Evolutionary conservation across 2,329 filamentous ascomycete genomes (phyloP).

Genomic region (Didymella sp.): DNA sequence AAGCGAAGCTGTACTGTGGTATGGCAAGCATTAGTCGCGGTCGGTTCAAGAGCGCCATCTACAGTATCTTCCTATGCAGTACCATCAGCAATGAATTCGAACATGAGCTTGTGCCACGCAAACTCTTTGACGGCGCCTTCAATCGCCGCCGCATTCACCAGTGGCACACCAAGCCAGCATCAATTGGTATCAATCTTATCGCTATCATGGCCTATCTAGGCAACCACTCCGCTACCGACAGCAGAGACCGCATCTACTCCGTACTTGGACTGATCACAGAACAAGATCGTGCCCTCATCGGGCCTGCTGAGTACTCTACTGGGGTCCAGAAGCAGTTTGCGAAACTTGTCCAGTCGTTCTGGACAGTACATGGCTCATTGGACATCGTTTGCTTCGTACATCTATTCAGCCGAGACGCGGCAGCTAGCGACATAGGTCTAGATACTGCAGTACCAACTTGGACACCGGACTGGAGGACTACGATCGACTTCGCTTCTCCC

Average conservation of each 20-base stretch:
- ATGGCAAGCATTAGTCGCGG: constrained; percentile 30
- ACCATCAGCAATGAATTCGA: constrained; percentile 31
- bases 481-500: constrained; percentile 38
- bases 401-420: constrained; percentile 36
- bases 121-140: constrained; percentile 38
- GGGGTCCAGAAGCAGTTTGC: constrained; percentile 30
- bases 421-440: constrained; percentile 18
- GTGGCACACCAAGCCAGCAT: constrained; percentile 26
- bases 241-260: constrained; percentile 41
- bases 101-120: constrained; percentile 34
- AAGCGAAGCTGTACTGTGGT: constrained; percentile 39
- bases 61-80: constrained; percentile 40
- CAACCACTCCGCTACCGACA: constrained; percentile 38
- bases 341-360: constrained; percentile 39
- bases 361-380: constrained; percentile 30
- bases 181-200: constrained; percentile 32
- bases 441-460: constrained; percentile 32
- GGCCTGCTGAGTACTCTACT: constrained; percentile 34
- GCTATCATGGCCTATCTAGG: constrained; percentile 41
- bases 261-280: constrained; percentile 38
- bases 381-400: constrained; percentile 44
- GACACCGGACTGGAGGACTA: constrained; percentile 40
- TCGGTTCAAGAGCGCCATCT: constrained; percentile 40
- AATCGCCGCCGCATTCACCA: constrained; percentile 42
- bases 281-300: constrained; percentile 33